Base-by-base conservation (phyloP, 768 basidiomycete species). In the Suillus plorans region DNA sequence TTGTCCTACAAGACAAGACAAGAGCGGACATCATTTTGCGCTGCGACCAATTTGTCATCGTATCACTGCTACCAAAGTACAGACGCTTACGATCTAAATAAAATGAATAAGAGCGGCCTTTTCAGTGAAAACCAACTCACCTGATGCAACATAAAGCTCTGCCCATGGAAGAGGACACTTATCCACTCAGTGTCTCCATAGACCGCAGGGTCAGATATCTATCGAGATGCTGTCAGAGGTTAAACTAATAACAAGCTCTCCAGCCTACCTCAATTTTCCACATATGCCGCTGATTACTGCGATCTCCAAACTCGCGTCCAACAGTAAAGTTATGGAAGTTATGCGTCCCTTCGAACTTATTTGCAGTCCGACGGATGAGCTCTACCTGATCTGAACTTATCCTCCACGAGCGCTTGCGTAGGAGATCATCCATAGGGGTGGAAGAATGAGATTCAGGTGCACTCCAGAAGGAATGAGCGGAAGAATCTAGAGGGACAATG, bases 81-180 rank as follows among this genome's bases (percentile, higher is more conserved):
- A 49, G 42, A 74, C 28, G 2, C 76, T 72, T 63, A 76, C 76
- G 61, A 76, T 77, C 75, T 76, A 64, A 42, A 57, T 39, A 13
- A 61, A 64, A 52, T 60, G 64, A 55, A 63, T 63, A 73, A 69
- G 64, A 69, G 65, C 45, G 39, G 44, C 75, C 81, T 64, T 69
- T 67, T 49, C 22, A 31, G 34, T 39, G 14, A 25, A 64, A 42
- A 56, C 72, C 39, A n/a, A 78, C 83, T 61, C 70, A 95, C 95
- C 82, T 99, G 97, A 76, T 99, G 97, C 62, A 99, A 79, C 97
- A 99, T 99, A 76, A 99, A 99, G 70, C 94, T 95, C 76, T 99
- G 97, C 0, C 97, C 97, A 73, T 99, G 95, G 74, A 97, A 91
- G 65, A 91, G 81, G 22, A 99, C 89, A 53, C 91, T 91, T 52